Evolutionary conservation across 768 basidiomycete genomes (phyloP), one percentile per base, ranked within the genome.

Genomic region (Hypholoma fasciculare): DNA sequence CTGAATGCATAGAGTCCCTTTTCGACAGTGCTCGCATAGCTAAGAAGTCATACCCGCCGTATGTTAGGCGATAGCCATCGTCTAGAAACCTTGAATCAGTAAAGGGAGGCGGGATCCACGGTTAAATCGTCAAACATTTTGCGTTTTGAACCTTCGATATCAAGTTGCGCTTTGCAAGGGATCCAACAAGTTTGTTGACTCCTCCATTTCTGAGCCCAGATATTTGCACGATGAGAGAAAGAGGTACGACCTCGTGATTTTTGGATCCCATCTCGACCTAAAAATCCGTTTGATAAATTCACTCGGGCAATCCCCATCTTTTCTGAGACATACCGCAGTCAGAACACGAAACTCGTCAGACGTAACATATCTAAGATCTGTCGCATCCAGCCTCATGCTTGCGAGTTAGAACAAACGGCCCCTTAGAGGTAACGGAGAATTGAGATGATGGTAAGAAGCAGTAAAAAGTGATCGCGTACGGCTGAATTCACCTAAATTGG

Each of bases 191-290:
- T 73, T 98, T 99, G 78, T 95, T 96, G 48, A 96, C 90, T 4
- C 95, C 94, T 47, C 97, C 97, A 58, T 88, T 89, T 37, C 94
- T 81, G 44, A 98, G 77, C n/a, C 93, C 92, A 3, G 95, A 95
- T 43, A 98, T 90, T 72, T 96, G 94, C 4, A 90, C 88, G 61
- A 98, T 92, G 63, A 98, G 84, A 0, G 83, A 73, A 7, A 90
- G 87, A 2, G 97, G 97, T 13, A 99, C 96, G 38, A 97, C 83
- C 73, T 98, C 92, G 67, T 99, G 97, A 70, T 98, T 98, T 78
- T 97, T 97, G 4, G 92, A 95, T 17, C 96, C 97, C 82, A 96
- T 94, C 77, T 99, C 97, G 37, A 92, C 92, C 96, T 98, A 65
- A 52, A 42, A 54, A 48, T n/a, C 7, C 26, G 27, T 36, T 40